Evolutionary conservation across 2,329 filamentous ascomycete genomes (phyloP), one percentile per base, ranked within the genome.

Genomic region (Chrysoporthe deuterocubensis): DNA sequence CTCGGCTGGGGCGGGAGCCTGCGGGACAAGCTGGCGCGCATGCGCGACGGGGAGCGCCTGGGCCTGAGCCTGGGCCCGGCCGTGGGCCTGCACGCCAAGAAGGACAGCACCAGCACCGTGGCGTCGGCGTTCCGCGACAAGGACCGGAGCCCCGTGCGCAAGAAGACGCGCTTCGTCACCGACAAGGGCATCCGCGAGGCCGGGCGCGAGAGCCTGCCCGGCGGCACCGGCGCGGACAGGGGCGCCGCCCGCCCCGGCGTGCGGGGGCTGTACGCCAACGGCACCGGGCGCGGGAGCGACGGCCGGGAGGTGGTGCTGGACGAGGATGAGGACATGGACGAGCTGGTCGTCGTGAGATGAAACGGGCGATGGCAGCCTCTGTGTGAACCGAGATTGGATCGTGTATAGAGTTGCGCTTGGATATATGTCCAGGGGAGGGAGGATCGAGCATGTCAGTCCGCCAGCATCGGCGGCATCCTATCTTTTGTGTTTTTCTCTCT

Each of bases 101-200:
- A 68, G 58, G 43, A 65, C 65, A 66, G 67, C 70, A 69, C 52
- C 71, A 81, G 81, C 77, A 67, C 56, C 34, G 61, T 57, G 52
- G 56, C 64, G 13, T 62, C 26, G 1, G 64, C 64, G 6, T 62
- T 64, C 14, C 56, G 64, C 18, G 67, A 69, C 37, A 68, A 77
- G 6, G 73, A 78, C 62, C 76, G 69, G 71, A 83, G 75, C 74
- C 87, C 87, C 0, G 84, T 88, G 43, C 83, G 86, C 72, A 90
- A 93, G 79, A 93, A 92, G 83, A 94, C 91, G 63, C 84, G 91
- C n/a, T 94, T 94, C 75, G 85, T 94, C 52, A 93, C 92, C 37
- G 88, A 89, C 54, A 92, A 90, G 76, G 92, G 92, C 0, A 94
- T 94, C 70, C 86, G 89, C 65, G 91, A 93, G 78, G 91, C 92